Conservation (phyloP, 352 stramenopile species). For the Phytophthora megakarya region DNA sequence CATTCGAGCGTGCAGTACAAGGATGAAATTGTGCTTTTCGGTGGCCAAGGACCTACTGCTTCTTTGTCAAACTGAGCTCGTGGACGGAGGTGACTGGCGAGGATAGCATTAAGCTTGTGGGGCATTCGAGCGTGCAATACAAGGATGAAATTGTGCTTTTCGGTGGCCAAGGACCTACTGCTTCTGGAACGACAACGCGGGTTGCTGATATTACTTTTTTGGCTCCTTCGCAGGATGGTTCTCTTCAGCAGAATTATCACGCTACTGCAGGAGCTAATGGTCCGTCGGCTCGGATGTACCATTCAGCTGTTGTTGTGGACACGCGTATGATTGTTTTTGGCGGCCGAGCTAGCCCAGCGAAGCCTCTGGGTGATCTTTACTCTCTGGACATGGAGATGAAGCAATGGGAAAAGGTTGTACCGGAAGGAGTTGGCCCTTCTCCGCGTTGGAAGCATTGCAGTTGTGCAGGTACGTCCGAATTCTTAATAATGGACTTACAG, state of each 20-base stretch:
- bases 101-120: constrained; percentile 56
- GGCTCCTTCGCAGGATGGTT: constrained; percentile 18
- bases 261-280: constrained; percentile 13
- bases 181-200: constrained; percentile 62
- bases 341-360: constrained; percentile 70
- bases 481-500: neutral
- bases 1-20: constrained; percentile 63
- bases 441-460: constrained; percentile 80
- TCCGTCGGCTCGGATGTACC: constrained; percentile 72
- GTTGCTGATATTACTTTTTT: constrained; percentile 57
- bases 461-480: constrained; percentile 51
- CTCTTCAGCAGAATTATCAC: constrained; percentile 41
- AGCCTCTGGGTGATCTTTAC: constrained; percentile 71
- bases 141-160: constrained; percentile 61
- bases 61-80: constrained; percentile 31
- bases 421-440: constrained; percentile 37
- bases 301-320: constrained; percentile 61
- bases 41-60: constrained; percentile 63
- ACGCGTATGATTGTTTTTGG: constrained; percentile 82
- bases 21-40: constrained; percentile 63
- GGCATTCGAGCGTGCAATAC: constrained; percentile 64
- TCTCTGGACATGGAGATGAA: constrained; percentile 55
- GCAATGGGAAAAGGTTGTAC: constrained; percentile 44
- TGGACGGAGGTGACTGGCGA: constrained; percentile 28
- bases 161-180: constrained; percentile 66